These are phyloP conservation scores for Primulina tabacum DNA, from an alignment of 257 asterid genomes.

Conservation along the genomic window DNA sequence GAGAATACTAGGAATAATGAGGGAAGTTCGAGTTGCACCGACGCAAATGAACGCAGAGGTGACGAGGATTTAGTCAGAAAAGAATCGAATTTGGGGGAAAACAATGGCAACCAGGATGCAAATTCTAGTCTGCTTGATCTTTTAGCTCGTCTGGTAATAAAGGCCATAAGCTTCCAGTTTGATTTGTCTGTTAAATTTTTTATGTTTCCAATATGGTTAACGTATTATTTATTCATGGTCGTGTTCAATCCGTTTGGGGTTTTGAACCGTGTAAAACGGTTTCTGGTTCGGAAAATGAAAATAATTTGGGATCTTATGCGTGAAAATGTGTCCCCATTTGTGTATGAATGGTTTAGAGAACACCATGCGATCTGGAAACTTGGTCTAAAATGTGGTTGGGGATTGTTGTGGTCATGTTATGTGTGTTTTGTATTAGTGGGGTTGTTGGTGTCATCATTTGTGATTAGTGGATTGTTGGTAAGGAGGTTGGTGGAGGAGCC, in stretches of 20 bases:
- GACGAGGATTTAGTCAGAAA: slow-evolving; percentile 25
- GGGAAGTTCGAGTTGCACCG: slow-evolving; percentile 33
- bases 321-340: slow-evolving; percentile 31
- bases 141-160: slow-evolving; percentile 47
- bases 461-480: slow-evolving; percentile 58
- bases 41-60: slow-evolving; percentile 21
- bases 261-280: slow-evolving; percentile 36
- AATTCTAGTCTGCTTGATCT: slow-evolving; percentile 38
- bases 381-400: slow-evolving; percentile 81
- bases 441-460: slow-evolving; percentile 62
- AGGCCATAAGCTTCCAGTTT: slow-evolving; percentile 53
- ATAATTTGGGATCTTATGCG: slow-evolving; percentile 32
- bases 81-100: slow-evolving; percentile 40
- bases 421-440: slow-evolving; percentile 67
- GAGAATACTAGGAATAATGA: slow-evolving; percentile 28
- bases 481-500: slow-evolving; percentile 72
- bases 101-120: slow-evolving; percentile 19
- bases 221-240: slow-evolving; percentile 54
- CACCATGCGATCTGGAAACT: slow-evolving; percentile 59
- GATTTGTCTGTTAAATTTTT: slow-evolving; percentile 40
- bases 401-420: slow-evolving; percentile 78
- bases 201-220: slow-evolving; percentile 44
- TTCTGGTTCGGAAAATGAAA: slow-evolving; percentile 29
- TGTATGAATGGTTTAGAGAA: slow-evolving; percentile 55
- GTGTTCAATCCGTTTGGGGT: slow-evolving; percentile 64